Evolutionary conservation across 2,329 filamentous ascomycete species (phyloP), one percentile per base, ranked within the genome.

Genomic region (Paecilomyces sp.): DNA sequence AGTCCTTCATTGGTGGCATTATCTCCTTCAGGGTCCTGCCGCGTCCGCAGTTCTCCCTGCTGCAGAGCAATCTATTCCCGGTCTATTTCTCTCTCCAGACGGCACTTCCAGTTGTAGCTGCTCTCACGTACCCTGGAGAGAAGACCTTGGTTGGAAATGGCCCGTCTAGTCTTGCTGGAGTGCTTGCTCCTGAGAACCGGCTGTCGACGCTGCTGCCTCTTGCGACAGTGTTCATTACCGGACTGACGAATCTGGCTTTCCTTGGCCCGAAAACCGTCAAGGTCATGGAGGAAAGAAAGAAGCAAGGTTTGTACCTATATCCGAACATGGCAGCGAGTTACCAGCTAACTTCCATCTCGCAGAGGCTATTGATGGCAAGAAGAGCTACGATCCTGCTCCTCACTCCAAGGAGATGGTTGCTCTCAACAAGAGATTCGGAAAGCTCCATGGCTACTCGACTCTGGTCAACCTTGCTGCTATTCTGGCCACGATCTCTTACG

Each of bases 351-450:
- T 58, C 58, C 30, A 47, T 56, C 30, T 54, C 15, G 4, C 50
- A 83, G 92, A 93, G 80, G 91, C 88, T 62, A 86, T 88, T 68
- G 93, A 97, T 72, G 91, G 91, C 58, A 97, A 96, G 82, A 90
- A 89, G 72, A 90, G 87, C 74, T 90, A 89, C 69, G 91, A 96
- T 64, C 79, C 84, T 57, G 83, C 87, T 0, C 90, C 91, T 47
- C 90, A 96, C 69, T 94, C 89, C 4, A 82, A 87, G 66, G 90
- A 93, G 78, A 97, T 97, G 92, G 75, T 85, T 66, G 81, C 80
- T 8, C 75, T 96, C 67, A 96, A 93, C 80, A 89, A 86, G 77
- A 82, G 80, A 63, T 97, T 97, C 74, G 85, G 84, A 15, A 84
- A 83, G 62, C 75, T 96, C 60, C 94, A 99, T 74, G 91, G 92